Conservation (phyloP, 805 yeast genomes). For the Cyberlindnera maclurae region DNA sequence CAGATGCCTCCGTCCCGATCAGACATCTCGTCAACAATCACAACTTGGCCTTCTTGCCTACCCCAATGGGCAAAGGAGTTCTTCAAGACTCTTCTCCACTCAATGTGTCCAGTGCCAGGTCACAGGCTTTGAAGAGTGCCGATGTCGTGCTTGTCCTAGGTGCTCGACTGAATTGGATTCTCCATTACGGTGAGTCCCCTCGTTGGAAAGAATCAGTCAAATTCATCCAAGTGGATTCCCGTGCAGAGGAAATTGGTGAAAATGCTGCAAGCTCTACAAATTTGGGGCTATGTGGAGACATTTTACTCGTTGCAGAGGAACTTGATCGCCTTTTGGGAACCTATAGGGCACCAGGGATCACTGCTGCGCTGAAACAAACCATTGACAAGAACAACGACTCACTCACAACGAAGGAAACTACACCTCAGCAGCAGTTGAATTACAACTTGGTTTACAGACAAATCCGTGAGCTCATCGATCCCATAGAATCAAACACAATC, state of each 20-base stretch:
- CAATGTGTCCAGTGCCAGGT: constrained; percentile 59
- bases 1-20: constrained; percentile 33
- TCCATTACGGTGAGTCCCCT: constrained; percentile 58
- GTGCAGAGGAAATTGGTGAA: constrained; percentile 46
- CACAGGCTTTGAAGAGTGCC: constrained; percentile 47
- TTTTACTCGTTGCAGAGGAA: constrained; percentile 33
- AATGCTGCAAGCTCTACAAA: constrained; percentile 29
- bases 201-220: constrained; percentile 39
- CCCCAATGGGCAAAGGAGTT: constrained; percentile 78
- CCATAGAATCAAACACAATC: constrained; percentile 28
- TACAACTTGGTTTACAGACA: constrained; percentile 50
- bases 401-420: constrained; percentile 29
- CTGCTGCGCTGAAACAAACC: constrained; percentile 21
- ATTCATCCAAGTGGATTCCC: constrained; percentile 51
- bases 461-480: constrained; percentile 34
- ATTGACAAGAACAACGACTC: constrained; percentile 27
- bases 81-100: constrained; percentile 39
- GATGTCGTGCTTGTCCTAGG: constrained; percentile 58
- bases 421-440: constrained; percentile 24
- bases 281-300: constrained; percentile 51
- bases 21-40: constrained; percentile 35
- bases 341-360: constrained; percentile 29
- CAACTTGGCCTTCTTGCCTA: constrained; percentile 53
- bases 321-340: constrained; percentile 23
- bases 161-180: constrained; percentile 67